Evolutionary conservation across 2,329 filamentous ascomycete genomes (phyloP), one percentile per base, ranked within the genome.

Genomic region (Colletotrichum trifolii): DNA sequence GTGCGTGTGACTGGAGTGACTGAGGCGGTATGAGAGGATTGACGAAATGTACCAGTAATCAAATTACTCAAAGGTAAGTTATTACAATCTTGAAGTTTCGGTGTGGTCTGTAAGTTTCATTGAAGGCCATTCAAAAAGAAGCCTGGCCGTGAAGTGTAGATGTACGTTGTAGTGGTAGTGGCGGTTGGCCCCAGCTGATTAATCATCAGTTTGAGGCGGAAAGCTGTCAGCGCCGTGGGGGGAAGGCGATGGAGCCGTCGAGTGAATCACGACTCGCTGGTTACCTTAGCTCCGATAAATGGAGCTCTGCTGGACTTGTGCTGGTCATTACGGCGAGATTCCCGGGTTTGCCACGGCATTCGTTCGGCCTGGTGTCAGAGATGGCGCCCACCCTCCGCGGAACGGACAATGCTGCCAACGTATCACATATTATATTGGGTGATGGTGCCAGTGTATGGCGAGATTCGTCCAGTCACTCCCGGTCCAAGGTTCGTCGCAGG

Each of bases 191-290:
- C 58, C 36, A 53, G 62, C 63, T 66, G 63, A 66, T 57, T 66
- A 66, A 66, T 66, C 25, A 25, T 25, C 63, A 55, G 46, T 48
- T 57, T 56, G 48, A 57, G 46, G 47, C 48, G 40, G 42, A 36
- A 65, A 39, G 36, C 8, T 5, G 39, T 55, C 25, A 25, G 25
- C 2, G 25, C 25, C 25, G 25, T 25, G 25, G 25, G 25, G 25
- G 54, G 52, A 52, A 62, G 34, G 56, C 49, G 52, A 65, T 63
- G 63, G 63, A 63, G 52, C 52, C 53, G 63, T 63, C 25, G 45
- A 17, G 58, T 63, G 47, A 66, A 66, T 57, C 52, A 49, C 63
- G 47, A 57, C 47, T 66, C 63, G 63, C 59, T 42, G 47, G 13
- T 25, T 25, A 25, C 25, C 52, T 55, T 52, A 43, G 63, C 53